Evolutionary conservation across 768 basidiomycete species (phyloP).

Genomic region (Boletus tylopilopsis): DNA sequence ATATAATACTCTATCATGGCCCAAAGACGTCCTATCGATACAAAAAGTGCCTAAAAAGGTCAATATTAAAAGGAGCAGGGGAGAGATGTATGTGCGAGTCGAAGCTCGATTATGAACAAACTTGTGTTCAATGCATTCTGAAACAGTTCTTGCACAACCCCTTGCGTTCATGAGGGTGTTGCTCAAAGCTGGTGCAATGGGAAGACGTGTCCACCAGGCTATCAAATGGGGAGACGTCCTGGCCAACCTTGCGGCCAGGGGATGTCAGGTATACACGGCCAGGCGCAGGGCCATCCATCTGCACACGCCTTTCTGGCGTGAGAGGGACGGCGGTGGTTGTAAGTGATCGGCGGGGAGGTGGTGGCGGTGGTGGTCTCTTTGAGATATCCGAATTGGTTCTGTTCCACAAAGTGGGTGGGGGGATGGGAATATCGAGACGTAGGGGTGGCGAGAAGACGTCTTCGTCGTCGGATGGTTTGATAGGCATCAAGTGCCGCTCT

Average conservation of each 20-base stretch:
- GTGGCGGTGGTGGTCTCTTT: slow-evolving; percentile 41
- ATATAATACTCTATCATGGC: too few relatives aligned
- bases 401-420: slow-evolving; percentile 20
- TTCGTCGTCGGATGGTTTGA: slow-evolving; percentile 25
- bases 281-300: slow-evolving; percentile 12
- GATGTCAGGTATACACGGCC: slow-evolving; percentile 26
- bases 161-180: slow-evolving; percentile 62
- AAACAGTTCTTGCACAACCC: slow-evolving; percentile 68
- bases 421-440: slow-evolving; percentile 9
- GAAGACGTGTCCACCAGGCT: slow-evolving; percentile 49
- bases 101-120: neutral
- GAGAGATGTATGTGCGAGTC: neutral
- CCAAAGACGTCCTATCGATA: too few relatives aligned
- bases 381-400: slow-evolving; percentile 22
- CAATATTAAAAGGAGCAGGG: neutral
- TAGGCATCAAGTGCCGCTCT: slow-evolving; percentile 31
- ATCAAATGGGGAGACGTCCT: slow-evolving; percentile 63
- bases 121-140: slow-evolving; percentile 40
- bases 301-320: slow-evolving; percentile 42
- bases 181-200: slow-evolving; percentile 54
- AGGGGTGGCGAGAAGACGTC: slow-evolving; percentile 23
- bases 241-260: slow-evolving; percentile 29
- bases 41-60: neutral
- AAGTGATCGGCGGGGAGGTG: slow-evolving; percentile 56
- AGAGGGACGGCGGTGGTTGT: slow-evolving; percentile 35